Percentiles rank a stretch among this genome's conserved stretches.
Conservation (phyloP, 805 yeast species). For the Zygosaccharomyces siamensis region DNA sequence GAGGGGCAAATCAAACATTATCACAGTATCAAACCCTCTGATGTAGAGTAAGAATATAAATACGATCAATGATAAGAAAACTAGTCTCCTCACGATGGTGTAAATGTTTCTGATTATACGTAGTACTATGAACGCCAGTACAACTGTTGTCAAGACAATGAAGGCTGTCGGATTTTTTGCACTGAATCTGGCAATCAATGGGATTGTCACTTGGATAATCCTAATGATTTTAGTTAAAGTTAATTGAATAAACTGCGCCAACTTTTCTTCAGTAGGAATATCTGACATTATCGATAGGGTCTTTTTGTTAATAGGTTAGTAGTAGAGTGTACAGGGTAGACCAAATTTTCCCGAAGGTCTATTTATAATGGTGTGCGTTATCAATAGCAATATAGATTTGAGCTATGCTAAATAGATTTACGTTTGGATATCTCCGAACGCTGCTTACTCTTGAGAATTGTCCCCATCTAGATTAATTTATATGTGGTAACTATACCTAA, state of each 20-base stretch:
- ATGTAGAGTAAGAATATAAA: constrained; percentile 29
- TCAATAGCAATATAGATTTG: background rate
- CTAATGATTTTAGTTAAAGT: constrained; percentile 13
- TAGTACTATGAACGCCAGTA: constrained; percentile 25
- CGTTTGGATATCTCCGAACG: background rate
- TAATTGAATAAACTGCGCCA: constrained; percentile 10
- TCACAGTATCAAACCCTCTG: constrained; percentile 31
- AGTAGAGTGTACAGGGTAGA: background rate
- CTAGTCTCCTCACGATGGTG: constrained; percentile 25
- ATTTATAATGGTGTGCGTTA: background rate
- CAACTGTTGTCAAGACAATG: constrained; percentile 15
- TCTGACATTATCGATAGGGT: constrained; percentile 2
- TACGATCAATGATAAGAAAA: constrained; percentile 18
- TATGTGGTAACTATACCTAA: no score
- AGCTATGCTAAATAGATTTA: background rate
- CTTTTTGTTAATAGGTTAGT: background rate
- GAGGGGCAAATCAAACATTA: constrained; percentile 22
- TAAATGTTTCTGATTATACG: constrained; percentile 31
- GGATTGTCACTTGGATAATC: constrained; percentile 20
- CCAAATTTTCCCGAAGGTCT: no score
- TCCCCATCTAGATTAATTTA: no score
- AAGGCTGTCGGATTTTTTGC: constrained; percentile 33
- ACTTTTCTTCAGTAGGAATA: constrained; percentile 11
- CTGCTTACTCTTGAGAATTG: no score
- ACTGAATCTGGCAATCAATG: constrained; percentile 22